Evolutionary conservation across 192 early-diverging fungal species (phyloP).

Genomic region (Umbelopsis sp.): DNA sequence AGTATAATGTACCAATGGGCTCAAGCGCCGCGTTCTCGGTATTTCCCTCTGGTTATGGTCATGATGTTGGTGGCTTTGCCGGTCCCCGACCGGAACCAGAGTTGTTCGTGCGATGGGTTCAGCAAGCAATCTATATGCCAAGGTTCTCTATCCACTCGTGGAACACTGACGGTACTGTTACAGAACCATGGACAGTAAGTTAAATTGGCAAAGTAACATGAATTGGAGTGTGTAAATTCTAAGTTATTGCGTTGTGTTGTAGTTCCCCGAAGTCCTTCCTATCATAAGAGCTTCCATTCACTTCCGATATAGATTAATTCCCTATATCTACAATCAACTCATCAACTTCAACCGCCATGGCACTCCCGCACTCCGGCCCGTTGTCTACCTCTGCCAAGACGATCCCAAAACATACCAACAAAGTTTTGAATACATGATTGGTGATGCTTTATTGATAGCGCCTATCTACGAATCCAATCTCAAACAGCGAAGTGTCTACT

Average conservation of each 20-base stretch:
- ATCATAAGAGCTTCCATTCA: constrained; percentile 54
- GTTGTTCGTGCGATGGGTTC: constrained; percentile 65
- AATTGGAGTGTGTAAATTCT: not conserved
- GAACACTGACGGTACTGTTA: constrained; percentile 57
- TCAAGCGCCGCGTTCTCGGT: constrained; percentile 48
- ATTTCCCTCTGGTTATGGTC: constrained; percentile 57
- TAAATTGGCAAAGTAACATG: not conserved
- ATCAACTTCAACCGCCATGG: constrained; percentile 38
- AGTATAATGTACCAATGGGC: constrained; percentile 67
- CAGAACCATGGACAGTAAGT: constrained; percentile 66
- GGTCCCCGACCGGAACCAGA: constrained; percentile 56
- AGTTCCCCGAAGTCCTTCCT: constrained; percentile 45
- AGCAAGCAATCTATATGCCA: constrained; percentile 59
- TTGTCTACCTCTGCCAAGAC: constrained; percentile 55
- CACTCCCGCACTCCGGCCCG: constrained; percentile 54
- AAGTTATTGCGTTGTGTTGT: not conserved
- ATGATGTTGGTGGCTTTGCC: constrained; percentile 65
- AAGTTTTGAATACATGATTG: constrained; percentile 61
- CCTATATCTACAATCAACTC: constrained; percentile 56
- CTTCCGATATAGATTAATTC: constrained; percentile 56
- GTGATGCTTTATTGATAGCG: constrained; percentile 50
- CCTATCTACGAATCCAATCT: constrained; percentile 46
- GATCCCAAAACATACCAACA: constrained; percentile 40
- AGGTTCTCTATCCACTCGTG: constrained; percentile 67
- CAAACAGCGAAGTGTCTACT: constrained; percentile 30